Conservation (phyloP, 495 filamentous ascomycete genomes). For the Elaphomyces granulatus region DNA sequence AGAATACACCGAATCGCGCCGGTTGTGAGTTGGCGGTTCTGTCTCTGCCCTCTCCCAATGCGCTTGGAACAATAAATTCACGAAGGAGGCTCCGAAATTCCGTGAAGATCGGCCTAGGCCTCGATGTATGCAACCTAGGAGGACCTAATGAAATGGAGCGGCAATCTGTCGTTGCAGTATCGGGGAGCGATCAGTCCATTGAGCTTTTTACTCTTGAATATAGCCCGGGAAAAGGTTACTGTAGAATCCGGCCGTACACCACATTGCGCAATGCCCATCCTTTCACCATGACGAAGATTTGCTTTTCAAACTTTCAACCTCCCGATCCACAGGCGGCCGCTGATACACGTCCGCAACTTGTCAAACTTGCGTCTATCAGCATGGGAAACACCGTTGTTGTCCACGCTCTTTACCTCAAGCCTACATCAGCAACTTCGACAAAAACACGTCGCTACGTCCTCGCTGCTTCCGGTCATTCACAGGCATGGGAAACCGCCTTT, state of each 20-base stretch:
- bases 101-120: constrained; percentile 51
- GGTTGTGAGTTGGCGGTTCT: constrained; percentile 63
- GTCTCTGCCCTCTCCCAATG: constrained; percentile 19
- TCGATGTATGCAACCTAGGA: constrained; percentile 59
- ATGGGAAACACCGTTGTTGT: constrained; percentile 77
- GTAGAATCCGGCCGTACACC: constrained; percentile 46
- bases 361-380: constrained; percentile 75
- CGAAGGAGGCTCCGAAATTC: constrained; percentile 40
- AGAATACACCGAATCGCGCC: constrained; percentile 38
- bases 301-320: constrained; percentile 57
- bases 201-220: constrained; percentile 60
- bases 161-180: constrained; percentile 68
- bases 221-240: constrained; percentile 32
- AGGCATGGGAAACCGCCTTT: constrained; percentile 31
- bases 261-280: constrained; percentile 63
- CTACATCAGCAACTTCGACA: constrained; percentile 24
- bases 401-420: constrained; percentile 64
- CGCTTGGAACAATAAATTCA: constrained; percentile 20
- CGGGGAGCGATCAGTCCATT: constrained; percentile 71
- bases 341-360: constrained; percentile 37
- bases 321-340: constrained; percentile 26
- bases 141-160: constrained; percentile 39
- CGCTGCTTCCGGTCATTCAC: constrained; percentile 36
- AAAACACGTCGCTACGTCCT: constrained; percentile 54
- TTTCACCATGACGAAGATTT: constrained; percentile 69